phyloP scores from a whole-genome alignment of 306 rosid genomes.

The Geum urbanum region DNA sequence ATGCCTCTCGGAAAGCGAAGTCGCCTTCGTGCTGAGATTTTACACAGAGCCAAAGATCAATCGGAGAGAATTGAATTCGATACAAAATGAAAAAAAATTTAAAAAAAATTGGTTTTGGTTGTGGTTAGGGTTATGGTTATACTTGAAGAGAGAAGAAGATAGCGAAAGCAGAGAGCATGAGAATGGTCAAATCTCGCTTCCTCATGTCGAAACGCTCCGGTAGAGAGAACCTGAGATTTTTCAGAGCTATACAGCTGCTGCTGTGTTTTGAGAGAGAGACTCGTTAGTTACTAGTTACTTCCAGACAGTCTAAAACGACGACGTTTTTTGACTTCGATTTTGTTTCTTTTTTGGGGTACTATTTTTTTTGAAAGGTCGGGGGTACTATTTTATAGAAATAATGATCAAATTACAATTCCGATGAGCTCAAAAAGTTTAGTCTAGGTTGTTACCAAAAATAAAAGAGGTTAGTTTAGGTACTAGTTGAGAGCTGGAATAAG shows the following conservation, averaged over 20 bases:
- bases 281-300: neutral
- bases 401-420: too few relatives aligned
- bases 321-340: neutral
- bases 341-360: neutral
- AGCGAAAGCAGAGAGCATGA: slow-evolving; percentile 96
- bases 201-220: slow-evolving; percentile 46
- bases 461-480: too few relatives aligned
- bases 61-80: neutral
- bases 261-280: neutral
- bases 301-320: neutral
- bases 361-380: too few relatives aligned
- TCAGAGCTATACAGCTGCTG: neutral
- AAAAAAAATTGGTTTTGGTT: neutral
- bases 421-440: too few relatives aligned
- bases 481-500: too few relatives aligned
- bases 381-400: too few relatives aligned
- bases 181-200: slow-evolving; percentile 98
- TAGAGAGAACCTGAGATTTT: neutral
- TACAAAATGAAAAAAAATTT: too few relatives aligned
- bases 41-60: neutral
- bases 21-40: slow-evolving; percentile 84
- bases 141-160: slow-evolving; percentile 98
- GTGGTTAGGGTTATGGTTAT: neutral
- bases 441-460: too few relatives aligned
- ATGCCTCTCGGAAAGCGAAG: slow-evolving; percentile 84